These are phyloP conservation scores for Striga asiatica DNA, from an alignment of 257 asterid species.

Conservation along the genomic window DNA sequence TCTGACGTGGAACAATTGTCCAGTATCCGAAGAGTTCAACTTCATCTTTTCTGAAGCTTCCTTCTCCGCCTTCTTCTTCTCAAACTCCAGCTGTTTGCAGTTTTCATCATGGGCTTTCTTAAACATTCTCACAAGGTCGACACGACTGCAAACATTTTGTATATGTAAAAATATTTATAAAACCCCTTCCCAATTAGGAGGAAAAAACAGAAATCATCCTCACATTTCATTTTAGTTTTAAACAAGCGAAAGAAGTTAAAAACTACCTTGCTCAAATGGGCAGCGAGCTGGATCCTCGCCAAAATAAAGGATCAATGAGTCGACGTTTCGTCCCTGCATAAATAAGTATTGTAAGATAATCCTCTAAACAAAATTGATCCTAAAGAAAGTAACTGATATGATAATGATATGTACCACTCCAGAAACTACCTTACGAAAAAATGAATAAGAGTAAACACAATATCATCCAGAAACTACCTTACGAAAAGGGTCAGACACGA, in stretches of 20 bases:
- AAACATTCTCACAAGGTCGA: conserved; percentile 79
- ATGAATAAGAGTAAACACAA: neutral
- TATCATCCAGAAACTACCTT: conserved; percentile 39
- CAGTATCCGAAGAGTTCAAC: conserved; percentile 32
- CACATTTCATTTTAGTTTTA: too few species aligned
- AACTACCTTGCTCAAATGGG: conserved; percentile 82
- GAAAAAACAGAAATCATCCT: neutral
- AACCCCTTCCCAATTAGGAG: too few species aligned
- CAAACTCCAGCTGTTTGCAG: conserved; percentile 74
- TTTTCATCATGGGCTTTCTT: conserved; percentile 72
- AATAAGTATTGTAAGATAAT: conserved; percentile 8
- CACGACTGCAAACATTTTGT: conserved; percentile 38
- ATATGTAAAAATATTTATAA: neutral
- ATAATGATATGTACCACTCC: conserved; percentile 71
- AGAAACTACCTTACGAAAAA: too few species aligned
- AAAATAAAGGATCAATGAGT: conserved; percentile 71
- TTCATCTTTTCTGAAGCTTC: conserved; percentile 51
- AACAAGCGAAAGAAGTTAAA: neutral
- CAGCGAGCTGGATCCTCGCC: conserved; percentile 96
- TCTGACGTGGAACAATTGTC: conserved; percentile 23
- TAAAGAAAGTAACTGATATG: neutral
- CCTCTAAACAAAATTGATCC: conserved; percentile 9
- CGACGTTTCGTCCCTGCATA: conserved; percentile 85
- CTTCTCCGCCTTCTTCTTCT: conserved; percentile 84
- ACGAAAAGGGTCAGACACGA: conserved; percentile 57